These are phyloP conservation scores for Sphaerulina vaccinii DNA, from an alignment of 2,329 filamentous ascomycete species.

Conservation along the genomic window DNA sequence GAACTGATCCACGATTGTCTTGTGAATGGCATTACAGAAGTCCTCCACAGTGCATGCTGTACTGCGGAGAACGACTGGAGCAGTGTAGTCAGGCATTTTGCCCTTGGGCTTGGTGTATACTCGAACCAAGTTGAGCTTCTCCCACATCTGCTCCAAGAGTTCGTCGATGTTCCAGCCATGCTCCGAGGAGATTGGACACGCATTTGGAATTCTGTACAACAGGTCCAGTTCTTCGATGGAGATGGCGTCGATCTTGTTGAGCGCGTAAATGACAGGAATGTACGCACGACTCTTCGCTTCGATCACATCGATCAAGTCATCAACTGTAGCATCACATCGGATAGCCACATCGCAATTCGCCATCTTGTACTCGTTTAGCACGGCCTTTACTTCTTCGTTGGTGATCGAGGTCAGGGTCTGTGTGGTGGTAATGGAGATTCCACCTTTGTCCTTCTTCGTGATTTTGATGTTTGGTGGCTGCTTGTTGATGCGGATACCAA, in stretches of 20 bases:
- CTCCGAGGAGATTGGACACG: conserved; percentile 95
- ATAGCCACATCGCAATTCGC: conserved; percentile 96
- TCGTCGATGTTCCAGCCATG: conserved; percentile 96
- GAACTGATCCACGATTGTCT: conserved; percentile 93
- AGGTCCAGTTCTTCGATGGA: conserved; percentile 96
- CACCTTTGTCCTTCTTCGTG: conserved; percentile 99
- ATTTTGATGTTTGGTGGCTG: conserved; percentile 97
- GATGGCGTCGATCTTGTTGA: conserved; percentile 99
- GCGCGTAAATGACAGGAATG: conserved; percentile 96
- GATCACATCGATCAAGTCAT: conserved; percentile 93
- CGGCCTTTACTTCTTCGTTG: conserved; percentile 93
- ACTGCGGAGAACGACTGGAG: conserved; percentile 84
- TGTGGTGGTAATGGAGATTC: conserved; percentile 93
- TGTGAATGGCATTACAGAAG: conserved; percentile 97
- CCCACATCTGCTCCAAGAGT: conserved; percentile 97
- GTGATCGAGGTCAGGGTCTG: conserved; percentile 89
- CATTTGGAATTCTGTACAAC: conserved; percentile 93
- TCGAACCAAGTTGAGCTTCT: conserved; percentile 84
- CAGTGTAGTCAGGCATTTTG: conserved; percentile 84
- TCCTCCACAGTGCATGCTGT: conserved; percentile 88
- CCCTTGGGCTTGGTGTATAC: conserved; percentile 99
- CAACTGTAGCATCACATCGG: conserved; percentile 93
- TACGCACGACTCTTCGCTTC: conserved; percentile 94
- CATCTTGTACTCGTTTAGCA: conserved; percentile 96
- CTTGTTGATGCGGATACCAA: conserved; percentile 98